Evolutionary conservation across 257 asterid genomes (phyloP).

Genomic region (Solanum habrochaites): DNA sequence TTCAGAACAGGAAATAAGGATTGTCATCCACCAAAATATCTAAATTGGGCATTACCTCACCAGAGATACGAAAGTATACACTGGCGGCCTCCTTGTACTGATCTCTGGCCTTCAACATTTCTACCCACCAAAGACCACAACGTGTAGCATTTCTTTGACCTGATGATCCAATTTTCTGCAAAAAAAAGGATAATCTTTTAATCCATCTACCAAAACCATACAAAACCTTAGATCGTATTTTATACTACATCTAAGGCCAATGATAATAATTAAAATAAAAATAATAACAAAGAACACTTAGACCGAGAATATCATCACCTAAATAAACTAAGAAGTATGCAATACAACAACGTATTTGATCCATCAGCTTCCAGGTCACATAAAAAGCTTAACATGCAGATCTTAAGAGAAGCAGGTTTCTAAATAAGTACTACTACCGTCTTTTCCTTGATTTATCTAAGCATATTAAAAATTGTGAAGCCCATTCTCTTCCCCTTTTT

Average conservation of each 20-base stretch:
- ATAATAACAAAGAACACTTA: neutral
- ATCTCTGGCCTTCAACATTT: slow-evolving; percentile 81
- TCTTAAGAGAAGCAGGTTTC: neutral
- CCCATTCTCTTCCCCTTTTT: neutral
- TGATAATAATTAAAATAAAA: neutral
- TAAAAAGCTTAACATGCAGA: neutral
- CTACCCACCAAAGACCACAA: slow-evolving; percentile 99
- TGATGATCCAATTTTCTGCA: slow-evolving; percentile 70
- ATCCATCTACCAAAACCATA: neutral
- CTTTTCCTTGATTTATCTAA: neutral
- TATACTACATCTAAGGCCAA: neutral
- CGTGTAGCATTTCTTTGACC: slow-evolving; percentile 72
- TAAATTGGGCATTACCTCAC: slow-evolving; percentile 81
- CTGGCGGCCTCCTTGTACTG: slow-evolving; percentile 92
- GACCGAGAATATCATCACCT: neutral
- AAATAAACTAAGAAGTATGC: neutral
- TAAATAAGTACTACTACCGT: neutral
- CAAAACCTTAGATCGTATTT: neutral
- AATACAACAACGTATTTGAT: neutral
- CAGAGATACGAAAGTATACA: slow-evolving; percentile 92
- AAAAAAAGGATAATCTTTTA: neutral
- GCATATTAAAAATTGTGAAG: neutral
- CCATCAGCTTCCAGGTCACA: neutral
- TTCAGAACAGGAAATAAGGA: slow-evolving; percentile 27
- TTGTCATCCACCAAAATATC: slow-evolving; percentile 1